Conservation (phyloP, 176 grass and related monocot species). For the Avena eriantha region DNA sequence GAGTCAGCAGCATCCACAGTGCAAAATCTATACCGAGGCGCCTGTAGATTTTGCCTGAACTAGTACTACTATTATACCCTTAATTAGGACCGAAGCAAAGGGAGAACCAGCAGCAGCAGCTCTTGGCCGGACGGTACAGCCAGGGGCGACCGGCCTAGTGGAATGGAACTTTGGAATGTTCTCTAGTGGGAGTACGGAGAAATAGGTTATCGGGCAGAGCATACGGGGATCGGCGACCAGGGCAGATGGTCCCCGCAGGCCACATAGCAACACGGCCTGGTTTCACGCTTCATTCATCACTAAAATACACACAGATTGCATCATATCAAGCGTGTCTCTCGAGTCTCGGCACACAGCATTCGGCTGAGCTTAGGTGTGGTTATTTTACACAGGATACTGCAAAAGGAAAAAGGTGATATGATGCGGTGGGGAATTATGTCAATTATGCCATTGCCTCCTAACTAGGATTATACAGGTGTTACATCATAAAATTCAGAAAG, state of each 20-base stretch:
- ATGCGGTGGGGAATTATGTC: neutral
- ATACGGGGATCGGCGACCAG: conserved; percentile 41
- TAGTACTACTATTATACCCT: too few species aligned
- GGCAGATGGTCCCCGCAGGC: conserved; percentile 35
- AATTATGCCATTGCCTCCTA: neutral
- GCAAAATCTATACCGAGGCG: neutral
- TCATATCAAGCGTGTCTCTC: neutral
- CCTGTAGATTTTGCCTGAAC: conserved; percentile 17
- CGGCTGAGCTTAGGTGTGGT: neutral
- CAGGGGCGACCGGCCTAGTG: conserved; percentile 21
- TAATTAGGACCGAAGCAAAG: conserved; percentile 42
- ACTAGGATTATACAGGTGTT: conserved; percentile 32
- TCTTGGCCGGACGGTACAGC: neutral
- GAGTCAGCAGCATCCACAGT: too few species aligned
- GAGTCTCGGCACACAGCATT: neutral
- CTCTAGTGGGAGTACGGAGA: neutral
- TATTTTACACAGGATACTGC: conserved; percentile 1
- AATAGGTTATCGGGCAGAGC: neutral
- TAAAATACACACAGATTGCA: conserved; percentile 31
- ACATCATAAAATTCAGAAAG: neutral
- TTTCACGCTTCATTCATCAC: conserved; percentile 21
- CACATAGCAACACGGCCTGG: conserved; percentile 37
- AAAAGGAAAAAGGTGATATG: neutral
- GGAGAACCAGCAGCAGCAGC: neutral
- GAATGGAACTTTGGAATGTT: conserved; percentile 16